Percentiles rank a stretch among this genome's conserved stretches.
Conservation (phyloP, 2,329 filamentous ascomycete genomes). For the Cladorrhinum sp. region DNA sequence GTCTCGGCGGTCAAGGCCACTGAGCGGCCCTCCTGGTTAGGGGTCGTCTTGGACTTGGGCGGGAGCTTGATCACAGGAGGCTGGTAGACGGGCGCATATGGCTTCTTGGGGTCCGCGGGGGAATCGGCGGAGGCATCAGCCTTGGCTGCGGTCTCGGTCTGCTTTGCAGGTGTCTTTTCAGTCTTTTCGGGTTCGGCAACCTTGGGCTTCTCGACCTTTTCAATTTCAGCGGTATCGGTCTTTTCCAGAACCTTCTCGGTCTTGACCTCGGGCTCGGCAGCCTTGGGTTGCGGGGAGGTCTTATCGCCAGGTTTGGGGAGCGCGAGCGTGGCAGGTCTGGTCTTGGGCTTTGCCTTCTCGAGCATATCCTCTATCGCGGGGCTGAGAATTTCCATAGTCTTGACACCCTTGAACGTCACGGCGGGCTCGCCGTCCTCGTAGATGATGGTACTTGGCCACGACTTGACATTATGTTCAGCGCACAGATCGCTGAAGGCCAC, state of each 20-base stretch:
- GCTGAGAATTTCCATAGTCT: constrained; percentile 64
- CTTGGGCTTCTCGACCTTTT: constrained; percentile 25
- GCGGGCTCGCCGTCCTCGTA: constrained; percentile 74
- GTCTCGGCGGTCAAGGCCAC: constrained; percentile 74
- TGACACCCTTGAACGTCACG: constrained; percentile 63
- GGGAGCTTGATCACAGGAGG: constrained; percentile 40
- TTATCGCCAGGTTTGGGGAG: constrained; percentile 69
- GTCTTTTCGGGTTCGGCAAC: constrained; percentile 26
- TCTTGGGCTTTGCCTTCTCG: constrained; percentile 76
- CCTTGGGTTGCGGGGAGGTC: constrained; percentile 9
- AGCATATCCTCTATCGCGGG: constrained; percentile 71
- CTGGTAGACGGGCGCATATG: constrained; percentile 20
- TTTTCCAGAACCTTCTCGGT: background rate
- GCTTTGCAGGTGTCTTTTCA: constrained; percentile 32
- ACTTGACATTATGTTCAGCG: constrained; percentile 59
- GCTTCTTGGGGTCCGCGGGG: constrained; percentile 23
- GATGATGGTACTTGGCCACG: constrained; percentile 74
- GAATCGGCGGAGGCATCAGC: constrained; percentile 1
- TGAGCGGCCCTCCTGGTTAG: constrained; percentile 75
- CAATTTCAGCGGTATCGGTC: constrained; percentile 1
- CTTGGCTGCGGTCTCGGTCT: constrained; percentile 32
- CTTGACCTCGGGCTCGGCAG: constrained; percentile 20
- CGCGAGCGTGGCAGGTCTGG: constrained; percentile 62
- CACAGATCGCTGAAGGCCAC: constrained; percentile 79
- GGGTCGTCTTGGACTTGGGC: constrained; percentile 52